Evolutionary conservation across 805 yeast genomes (phyloP), one percentile per base, ranked within the genome.

Genomic region (Lipomyces sp.): DNA sequence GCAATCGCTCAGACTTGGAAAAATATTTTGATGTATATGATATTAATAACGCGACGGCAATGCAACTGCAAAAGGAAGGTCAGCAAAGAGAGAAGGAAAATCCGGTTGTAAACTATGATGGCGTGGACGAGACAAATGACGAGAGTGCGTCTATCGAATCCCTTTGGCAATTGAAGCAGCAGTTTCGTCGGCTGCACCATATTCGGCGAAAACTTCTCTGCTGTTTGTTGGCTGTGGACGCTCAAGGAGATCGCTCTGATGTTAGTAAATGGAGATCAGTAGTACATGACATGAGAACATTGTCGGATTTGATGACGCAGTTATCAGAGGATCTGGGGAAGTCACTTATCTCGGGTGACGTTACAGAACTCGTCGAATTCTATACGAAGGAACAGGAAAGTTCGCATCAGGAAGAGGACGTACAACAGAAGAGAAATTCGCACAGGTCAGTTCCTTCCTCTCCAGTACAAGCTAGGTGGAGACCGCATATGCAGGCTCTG

Each of bases 21-120:
- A 62, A 69, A 35, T 67, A 70, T 37, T 62, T 67, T 48, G 73
- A 70, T 15, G 64, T 70, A 33, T 70, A 70, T 37, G 71, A 70
- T 24, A 29, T 66, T 37, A 59, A 60, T 18, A n/a, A 32, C 7
- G n/a, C 63, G 4, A 48, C 33, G 10, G 56, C 45, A 1, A 53
- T 30, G n/a, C 60, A 54, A 8, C 18, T 56, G 29, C 51, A 48
- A 34, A 30, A 39, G 34, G 55, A 57, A 5, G 42, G 10, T 10
- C 39, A 33, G 5, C 37, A 10, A 29, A 24, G 39, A 8, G 30
- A 53, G 11, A 51, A 57, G 10, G 60, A 53, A 37, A 42, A 42
- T 11, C 11, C 51, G 34, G 15, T 29, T 8, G 15, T 29, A 10
- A 11, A 11, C n/a, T 65, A 60, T 18, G 30, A 59, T 15, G 29